Base-by-base conservation (phyloP, 108 stramenopile species). In the Cyclotella choctawhatcheeana region DNA sequence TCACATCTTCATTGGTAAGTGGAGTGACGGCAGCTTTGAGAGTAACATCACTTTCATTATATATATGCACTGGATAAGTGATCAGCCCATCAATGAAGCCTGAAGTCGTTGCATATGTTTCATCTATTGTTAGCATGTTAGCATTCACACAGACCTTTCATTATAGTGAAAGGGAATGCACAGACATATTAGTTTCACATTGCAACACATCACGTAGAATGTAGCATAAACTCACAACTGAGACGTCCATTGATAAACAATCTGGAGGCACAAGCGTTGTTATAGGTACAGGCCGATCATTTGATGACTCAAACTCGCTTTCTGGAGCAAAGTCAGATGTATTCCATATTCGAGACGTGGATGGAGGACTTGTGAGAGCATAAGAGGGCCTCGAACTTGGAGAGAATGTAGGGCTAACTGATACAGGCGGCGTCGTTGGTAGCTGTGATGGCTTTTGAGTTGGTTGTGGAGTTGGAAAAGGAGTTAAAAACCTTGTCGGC, bases 61-160 rank as follows among this genome's bases (percentile, higher is more conserved):
- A 40, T 16, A 60, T 35, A 16, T 60, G 35, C 20, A 60, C 59
- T 60, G 21, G 59, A 4, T n/a, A 10, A 7, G 37, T 3, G 8
- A 60, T 17, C 35, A 22, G 33, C 20, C 58, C 34, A 20, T 40
- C 59, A 24, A 3, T 8, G 18, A 37, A 60, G 26, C 26, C 35
- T 20, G 24, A 40, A 6, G 21, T 43, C 35, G 18, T 0, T 34
- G 56, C 56, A 34, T 60, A 60, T 37, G 59, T 24, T 43, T 18
- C 20, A 24, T 60, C 59, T 3, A 60, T 27, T 43, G 22, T 21
- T 24, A 60, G 0, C 35, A 24, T 43, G 35, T 37, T 35, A 3
- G 35, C 14, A 60, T 60, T 60, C 37, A 60, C 20, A 40, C 59
- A 60, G 0, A 60, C 35, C 59, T 51, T 60, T 4, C 22, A 54